Evolutionary conservation across 495 filamentous ascomycete species (phyloP), one percentile per base, ranked within the genome.

Genomic region (Xylaria telfairii): DNA sequence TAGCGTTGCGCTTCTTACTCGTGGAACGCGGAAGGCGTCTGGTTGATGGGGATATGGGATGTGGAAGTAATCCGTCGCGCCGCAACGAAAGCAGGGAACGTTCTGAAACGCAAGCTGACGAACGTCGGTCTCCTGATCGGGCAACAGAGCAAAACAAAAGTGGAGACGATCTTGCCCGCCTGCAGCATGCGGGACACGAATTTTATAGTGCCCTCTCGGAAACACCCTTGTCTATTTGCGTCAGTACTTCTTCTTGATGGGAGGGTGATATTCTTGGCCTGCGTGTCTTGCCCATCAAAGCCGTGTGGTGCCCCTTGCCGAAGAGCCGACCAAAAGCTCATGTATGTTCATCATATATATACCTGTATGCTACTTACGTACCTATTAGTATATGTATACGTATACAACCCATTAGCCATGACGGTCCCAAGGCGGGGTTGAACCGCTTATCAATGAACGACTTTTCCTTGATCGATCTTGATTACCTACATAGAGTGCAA

Each of bases 71-170:
- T 41, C 59, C 41, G 37, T 46, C 61, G 37, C 41, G 61, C 61
- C 61, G 61, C 41, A 64, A 64, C 61, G 46, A 54, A 53, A 66
- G 47, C 64, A 66, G 46, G 64, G 26, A 51, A 66, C 12, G 19
- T 39, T 49, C 64, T 66, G 64, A 66, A 66, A 66, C 64, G 47
- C 44, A 53, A 24, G 59, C 59, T 41, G 59, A 41, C 59, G 21
- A 54, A 17, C 46, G 24, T 19, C 24, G 54, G 15, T 34, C 57
- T 39, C 34, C 57, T 61, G 32, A 41, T 37, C 32, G 57, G 59
- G 34, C 59, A 64, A 44, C 61, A 42, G 42, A 26, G 28, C 12
- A 46, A 30, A 17, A 53, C 47, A 19, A 53, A 41, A 30, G 37
- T 21, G 61, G 41, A 15, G 12, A 41, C 32, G 39, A 64, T 64